Evolutionary conservation across 805 yeast genomes (phyloP), one percentile per base, ranked within the genome.

Genomic region (Metschnikowia lunata): DNA sequence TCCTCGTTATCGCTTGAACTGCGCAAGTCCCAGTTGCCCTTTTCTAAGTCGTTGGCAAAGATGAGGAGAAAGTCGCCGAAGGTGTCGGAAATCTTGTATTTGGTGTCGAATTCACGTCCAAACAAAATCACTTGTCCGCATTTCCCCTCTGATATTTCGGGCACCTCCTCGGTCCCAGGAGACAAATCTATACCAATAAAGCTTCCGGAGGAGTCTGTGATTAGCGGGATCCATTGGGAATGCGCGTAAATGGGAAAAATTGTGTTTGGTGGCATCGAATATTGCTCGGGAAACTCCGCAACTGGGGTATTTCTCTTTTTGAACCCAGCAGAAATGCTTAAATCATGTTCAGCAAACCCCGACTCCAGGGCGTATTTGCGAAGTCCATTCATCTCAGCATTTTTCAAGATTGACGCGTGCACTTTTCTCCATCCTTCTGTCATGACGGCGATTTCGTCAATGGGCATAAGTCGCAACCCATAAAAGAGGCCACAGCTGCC

Each of bases 51-150:
- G 53, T 88, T 88, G 26, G 90, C 95, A 61, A 89, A 83, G 40
- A 77, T 75, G 43, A 89, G 70, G 42, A 91, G 66, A 62, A 93
- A 93, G 57, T 86, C 93, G 13, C 95, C 96, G 83, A 95, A 91
- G 44, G 84, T 85, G 40, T 80, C 79, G 14, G 97, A 95, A 43
- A 93, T 72, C 32, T 86, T 90, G 63, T 78, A 88, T 62, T 91
- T 91, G 32, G 85, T 80, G 67, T 91, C 98, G 60, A 82, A 91
- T 52, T 91, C 98, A 59, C 97, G 82, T 33, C 99, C 99, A 63
- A 87, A 91, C 43, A 90, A 60, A 50, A 91, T 91, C 14, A 93
- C 84, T 67, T 91, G 99, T 32, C 98, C 99, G 78, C 85, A 81
- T 46, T 71, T 74, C 1, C 70, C 71, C 1, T 39, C 30, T 13